Percentiles rank a stretch among this genome's conserved stretches.
phyloP scores from a whole-genome alignment of 768 basidiomycete species.

The Psilocybe tampanensis region DNA sequence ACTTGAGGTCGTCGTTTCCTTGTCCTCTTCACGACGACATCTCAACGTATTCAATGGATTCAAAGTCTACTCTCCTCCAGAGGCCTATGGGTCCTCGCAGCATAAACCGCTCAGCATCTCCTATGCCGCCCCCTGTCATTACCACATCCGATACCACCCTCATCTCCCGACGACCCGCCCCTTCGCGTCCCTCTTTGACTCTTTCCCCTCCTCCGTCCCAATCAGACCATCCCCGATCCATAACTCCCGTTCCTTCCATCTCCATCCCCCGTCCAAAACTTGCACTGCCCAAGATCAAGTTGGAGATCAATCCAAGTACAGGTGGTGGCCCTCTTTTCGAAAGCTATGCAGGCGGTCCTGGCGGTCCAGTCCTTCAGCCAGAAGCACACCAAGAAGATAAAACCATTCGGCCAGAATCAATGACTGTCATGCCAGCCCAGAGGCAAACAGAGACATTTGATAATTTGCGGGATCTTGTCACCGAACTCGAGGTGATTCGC shows the following conservation, averaged over 20 bases:
- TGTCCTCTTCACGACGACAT: not conserved
- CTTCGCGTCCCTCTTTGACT: conserved; percentile 24
- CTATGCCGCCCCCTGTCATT: conserved; percentile 15
- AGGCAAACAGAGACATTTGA: conserved; percentile 35
- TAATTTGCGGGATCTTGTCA: conserved; percentile 41
- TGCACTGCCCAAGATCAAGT: conserved; percentile 24
- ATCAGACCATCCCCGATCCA: conserved; percentile 30
- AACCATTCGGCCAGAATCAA: conserved; percentile 45
- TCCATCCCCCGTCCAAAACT: conserved; percentile 24
- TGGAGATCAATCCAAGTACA: conserved; percentile 21
- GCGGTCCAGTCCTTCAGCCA: conserved; percentile 22
- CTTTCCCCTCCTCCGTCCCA: conserved; percentile 23
- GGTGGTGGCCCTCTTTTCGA: conserved; percentile 33
- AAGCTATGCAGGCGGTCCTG: conserved; percentile 47
- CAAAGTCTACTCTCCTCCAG: conserved; percentile 32
- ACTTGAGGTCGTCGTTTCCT: not conserved
- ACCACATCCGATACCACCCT: conserved; percentile 19
- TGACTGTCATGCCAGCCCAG: conserved; percentile 32
- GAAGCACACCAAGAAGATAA: conserved; percentile 36
- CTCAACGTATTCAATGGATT: conserved; percentile 22
- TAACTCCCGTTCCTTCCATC: conserved; percentile 27
- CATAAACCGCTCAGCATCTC: conserved; percentile 21
- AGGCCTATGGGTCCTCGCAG: conserved; percentile 40
- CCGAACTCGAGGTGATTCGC: conserved; percentile 35
- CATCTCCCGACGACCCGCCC: conserved; percentile 29